Percentiles rank a stretch among this genome's conserved stretches.
Evolutionary conservation across 2,329 filamentous ascomycete species (phyloP).

Genomic region (Paecilomyces fulvus): DNA sequence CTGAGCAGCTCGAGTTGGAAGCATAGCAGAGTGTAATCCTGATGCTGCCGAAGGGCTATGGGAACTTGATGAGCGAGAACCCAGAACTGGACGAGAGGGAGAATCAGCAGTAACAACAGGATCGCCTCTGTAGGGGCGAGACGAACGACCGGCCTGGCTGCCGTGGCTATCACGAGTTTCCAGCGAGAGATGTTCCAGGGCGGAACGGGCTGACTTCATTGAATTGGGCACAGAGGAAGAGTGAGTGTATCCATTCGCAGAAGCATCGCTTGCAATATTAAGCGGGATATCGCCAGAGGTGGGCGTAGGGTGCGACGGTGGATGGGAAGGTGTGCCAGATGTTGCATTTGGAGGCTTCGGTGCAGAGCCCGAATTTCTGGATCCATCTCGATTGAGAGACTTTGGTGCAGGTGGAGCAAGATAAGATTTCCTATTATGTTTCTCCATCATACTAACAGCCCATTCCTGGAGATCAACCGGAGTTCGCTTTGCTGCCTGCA

Average conservation of each 20-base stretch:
- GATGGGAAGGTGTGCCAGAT: constrained; percentile 6
- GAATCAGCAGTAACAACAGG: constrained; percentile 31
- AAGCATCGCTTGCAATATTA: constrained; percentile 28
- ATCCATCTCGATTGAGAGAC: constrained; percentile 55
- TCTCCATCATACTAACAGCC: constrained; percentile 89
- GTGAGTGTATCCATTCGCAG: constrained; percentile 17
- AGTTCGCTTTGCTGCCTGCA: constrained; percentile 92
- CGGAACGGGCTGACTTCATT: constrained; percentile 25
- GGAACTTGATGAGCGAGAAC: constrained; percentile 32
- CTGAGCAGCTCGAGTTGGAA: constrained; percentile 58
- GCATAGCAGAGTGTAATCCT: constrained; percentile 45
- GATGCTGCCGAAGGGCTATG: constrained; percentile 25
- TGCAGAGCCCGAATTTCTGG: constrained; percentile 3
- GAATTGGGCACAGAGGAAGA: constrained; percentile 14
- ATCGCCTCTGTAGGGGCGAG: constrained; percentile 22
- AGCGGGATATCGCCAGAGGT: constrained; percentile 67
- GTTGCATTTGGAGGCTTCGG: constrained; percentile 16
- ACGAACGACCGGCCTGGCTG: constrained; percentile 19
- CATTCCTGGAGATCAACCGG: constrained; percentile 89
- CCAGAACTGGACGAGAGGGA: constrained; percentile 28
- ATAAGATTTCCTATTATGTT: constrained; percentile 91
- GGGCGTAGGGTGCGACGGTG: constrained; percentile 47
- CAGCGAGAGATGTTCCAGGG: constrained; percentile 37
- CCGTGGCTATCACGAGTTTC: constrained; percentile 29
- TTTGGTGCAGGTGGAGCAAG: constrained; percentile 74